Conservation (phyloP, 116 monocot genomes). For the Papilionanthe hybrid region DNA sequence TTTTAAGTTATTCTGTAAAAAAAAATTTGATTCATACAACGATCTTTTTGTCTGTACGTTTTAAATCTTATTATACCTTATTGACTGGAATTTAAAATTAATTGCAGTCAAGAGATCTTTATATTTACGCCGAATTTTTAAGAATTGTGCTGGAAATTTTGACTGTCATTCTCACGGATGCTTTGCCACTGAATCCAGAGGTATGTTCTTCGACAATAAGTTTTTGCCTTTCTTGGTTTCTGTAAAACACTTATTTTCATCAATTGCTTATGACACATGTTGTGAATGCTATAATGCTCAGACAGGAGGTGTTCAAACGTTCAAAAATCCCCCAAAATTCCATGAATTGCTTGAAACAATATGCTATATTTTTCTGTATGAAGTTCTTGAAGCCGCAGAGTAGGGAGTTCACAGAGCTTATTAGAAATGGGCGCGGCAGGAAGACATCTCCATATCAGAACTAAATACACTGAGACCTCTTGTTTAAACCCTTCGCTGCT, state of each 20-base stretch:
- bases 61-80: constrained; percentile 6
- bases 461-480: too few species aligned
- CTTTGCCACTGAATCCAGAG: constrained; percentile 91
- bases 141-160: constrained; percentile 92
- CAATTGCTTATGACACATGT: constrained; percentile 43
- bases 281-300: constrained; percentile 94
- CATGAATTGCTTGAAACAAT: constrained; percentile 89
- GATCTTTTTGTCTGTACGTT: background rate
- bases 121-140: constrained; percentile 88
- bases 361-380: constrained; percentile 11
- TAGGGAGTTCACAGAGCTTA: too few species aligned
- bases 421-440: too few species aligned
- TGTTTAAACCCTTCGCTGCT: too few species aligned
- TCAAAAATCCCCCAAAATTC: constrained; percentile 92
- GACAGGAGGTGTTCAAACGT: constrained; percentile 84
- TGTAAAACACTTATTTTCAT: constrained; percentile 10
- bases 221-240: background rate
- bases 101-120: constrained; percentile 91
- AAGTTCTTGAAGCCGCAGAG: background rate
- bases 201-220: constrained; percentile 20
- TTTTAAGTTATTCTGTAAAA: background rate
- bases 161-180: constrained; percentile 90
- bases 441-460: too few species aligned
- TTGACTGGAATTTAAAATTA: constrained; percentile 8
- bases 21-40: background rate